phyloP scores from a whole-genome alignment of 352 stramenopile species.

The Aphanomyces invadans region DNA sequence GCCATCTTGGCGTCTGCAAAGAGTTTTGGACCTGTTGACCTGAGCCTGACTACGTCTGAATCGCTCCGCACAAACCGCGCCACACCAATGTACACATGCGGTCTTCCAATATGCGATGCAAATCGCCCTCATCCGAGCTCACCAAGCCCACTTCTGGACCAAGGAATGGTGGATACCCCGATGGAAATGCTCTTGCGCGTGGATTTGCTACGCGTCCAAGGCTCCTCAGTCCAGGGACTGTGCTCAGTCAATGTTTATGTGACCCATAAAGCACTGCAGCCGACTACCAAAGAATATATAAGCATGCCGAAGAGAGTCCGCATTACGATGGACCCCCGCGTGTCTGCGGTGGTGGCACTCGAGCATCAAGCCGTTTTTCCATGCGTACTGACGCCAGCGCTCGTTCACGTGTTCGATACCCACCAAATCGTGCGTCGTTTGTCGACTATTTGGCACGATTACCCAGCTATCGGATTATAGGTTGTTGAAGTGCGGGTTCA shows the following conservation, averaged over 20 bases:
- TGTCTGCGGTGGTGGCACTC: not conserved
- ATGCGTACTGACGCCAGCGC: not conserved
- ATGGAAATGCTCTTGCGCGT: slow-evolving; percentile 3
- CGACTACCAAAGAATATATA: not conserved
- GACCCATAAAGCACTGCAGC: not conserved
- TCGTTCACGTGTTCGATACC: not conserved
- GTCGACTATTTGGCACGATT: not conserved
- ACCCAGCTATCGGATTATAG: not conserved
- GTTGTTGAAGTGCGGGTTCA: slow-evolving; percentile 18
- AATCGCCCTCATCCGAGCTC: not conserved
- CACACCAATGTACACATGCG: not conserved
- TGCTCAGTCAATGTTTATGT: not conserved
- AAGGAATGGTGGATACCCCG: not conserved
- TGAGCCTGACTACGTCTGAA: not conserved
- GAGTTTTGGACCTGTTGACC: slow-evolving; percentile 10
- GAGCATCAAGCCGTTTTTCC: not conserved
- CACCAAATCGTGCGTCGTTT: not conserved
- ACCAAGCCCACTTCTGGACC: not conserved
- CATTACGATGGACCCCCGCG: too few relatives aligned
- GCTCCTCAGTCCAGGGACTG: not conserved
- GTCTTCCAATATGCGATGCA: not conserved
- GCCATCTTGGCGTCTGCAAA: slow-evolving; percentile 18
- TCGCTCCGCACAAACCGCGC: not conserved
- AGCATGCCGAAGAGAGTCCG: not conserved
- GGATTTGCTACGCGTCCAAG: not conserved